Evolutionary conservation across 805 yeast species (phyloP).

Genomic region (Yarrowia sp.): DNA sequence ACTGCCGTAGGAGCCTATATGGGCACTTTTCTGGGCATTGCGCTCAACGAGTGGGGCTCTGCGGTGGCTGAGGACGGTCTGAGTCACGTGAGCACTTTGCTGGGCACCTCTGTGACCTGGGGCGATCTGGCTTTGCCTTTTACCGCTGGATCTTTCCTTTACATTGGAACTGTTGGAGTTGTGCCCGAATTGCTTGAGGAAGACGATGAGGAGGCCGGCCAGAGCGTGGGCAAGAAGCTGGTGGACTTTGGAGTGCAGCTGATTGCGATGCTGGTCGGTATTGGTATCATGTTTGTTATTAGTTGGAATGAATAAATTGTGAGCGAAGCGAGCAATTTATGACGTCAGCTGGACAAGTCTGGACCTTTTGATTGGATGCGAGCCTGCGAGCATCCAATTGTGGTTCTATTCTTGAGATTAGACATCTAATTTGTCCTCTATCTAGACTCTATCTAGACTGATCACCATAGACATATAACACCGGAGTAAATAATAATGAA

Average conservation of each 20-base stretch:
- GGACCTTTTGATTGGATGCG: background rate
- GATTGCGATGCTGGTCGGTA: conserved; percentile 51
- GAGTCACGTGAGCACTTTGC: conserved; percentile 32
- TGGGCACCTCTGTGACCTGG: conserved; percentile 51
- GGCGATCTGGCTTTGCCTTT: conserved; percentile 62
- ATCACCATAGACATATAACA: too few species aligned
- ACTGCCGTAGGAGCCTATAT: conserved; percentile 63
- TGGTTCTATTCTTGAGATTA: too few species aligned
- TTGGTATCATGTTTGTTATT: conserved; percentile 54
- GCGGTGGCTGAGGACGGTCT: background rate
- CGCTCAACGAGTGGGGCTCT: conserved; percentile 46
- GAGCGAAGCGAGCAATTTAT: background rate
- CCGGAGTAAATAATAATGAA: background rate
- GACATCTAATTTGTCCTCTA: too few species aligned
- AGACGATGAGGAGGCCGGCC: conserved; percentile 30
- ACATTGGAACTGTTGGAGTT: conserved; percentile 72
- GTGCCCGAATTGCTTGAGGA: conserved; percentile 65
- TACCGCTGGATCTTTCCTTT: conserved; percentile 74
- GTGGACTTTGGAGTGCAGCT: conserved; percentile 49
- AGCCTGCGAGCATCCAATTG: too few species aligned
- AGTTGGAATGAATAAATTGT: conserved; percentile 45
- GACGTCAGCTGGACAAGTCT: background rate
- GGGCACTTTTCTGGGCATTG: conserved; percentile 66
- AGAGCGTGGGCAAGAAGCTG: conserved; percentile 38
- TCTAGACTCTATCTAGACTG: too few species aligned